These are phyloP conservation scores for Podospora appendiculata DNA, from an alignment of 495 filamentous ascomycete species.

Conservation along the genomic window DNA sequence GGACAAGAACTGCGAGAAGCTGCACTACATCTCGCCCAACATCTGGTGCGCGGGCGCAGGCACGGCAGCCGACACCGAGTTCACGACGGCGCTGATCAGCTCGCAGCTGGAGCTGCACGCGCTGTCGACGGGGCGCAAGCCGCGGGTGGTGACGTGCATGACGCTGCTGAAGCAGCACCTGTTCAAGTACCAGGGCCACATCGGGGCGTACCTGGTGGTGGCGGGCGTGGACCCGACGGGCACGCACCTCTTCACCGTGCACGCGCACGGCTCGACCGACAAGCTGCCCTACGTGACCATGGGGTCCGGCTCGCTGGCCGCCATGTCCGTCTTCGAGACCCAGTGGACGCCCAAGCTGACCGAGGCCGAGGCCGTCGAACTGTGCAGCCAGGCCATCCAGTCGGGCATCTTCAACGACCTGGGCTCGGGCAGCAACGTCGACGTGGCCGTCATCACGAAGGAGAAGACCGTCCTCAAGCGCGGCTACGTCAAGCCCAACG, in stretches of 20 bases:
- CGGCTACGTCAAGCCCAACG: constrained; percentile 87
- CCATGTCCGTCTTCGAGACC: constrained; percentile 98
- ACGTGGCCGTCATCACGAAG: constrained; percentile 86
- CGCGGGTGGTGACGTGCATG: constrained; percentile 98
- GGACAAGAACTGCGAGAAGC: constrained; percentile 99
- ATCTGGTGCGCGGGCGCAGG: constrained; percentile 99
- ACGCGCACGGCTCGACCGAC: constrained; percentile 97
- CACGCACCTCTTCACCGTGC: constrained; percentile 92
- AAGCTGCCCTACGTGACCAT: constrained; percentile 99
- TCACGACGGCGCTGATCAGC: constrained; percentile 96
- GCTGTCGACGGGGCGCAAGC: constrained; percentile 89
- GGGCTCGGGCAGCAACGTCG: constrained; percentile 94
- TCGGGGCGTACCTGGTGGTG: constrained; percentile 96
- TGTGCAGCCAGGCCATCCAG: constrained; percentile 83
- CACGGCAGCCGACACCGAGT: constrained; percentile 97
- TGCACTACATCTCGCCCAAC: constrained; percentile 96
- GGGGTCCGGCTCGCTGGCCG: constrained; percentile 91
- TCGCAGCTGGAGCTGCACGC: constrained; percentile 97
- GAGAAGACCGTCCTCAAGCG: constrained; percentile 90
- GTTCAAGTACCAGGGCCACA: constrained; percentile 96
- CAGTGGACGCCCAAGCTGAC: constrained; percentile 80
- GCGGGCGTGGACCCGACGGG: constrained; percentile 97
- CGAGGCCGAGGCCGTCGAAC: constrained; percentile 70
- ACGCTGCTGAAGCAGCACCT: constrained; percentile 99
- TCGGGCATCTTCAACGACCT: constrained; percentile 99